Evolutionary conservation across 2,329 filamentous ascomycete species (phyloP), one percentile per base, ranked within the genome.

Genomic region (Diaporthe ampelina): DNA sequence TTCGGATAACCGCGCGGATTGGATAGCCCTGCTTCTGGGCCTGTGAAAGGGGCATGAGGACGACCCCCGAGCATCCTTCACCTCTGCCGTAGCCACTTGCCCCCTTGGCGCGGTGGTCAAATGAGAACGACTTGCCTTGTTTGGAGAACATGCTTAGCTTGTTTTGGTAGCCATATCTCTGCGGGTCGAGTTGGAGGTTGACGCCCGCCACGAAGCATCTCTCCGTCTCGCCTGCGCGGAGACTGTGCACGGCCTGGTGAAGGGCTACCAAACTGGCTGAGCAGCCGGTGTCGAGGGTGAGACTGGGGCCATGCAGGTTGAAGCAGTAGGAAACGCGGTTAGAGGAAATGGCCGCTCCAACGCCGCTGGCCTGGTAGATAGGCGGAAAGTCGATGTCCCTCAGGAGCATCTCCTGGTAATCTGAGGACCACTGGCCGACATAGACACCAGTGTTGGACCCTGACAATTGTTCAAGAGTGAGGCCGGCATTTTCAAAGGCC

Each of bases 281-380:
- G 75, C 86, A 88, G 3, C 83, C 86, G 0, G 86, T 87, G 72
- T 88, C 85, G 1, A 88, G 77, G 0, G 85, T 85, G 76, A 87
- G 78, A 74, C 83, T 84, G 0, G 86, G 82, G 0, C 86, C 86
- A 5, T 77, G 77, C 37, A 87, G 79, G 73, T 87, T 82, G 61
- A 45, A 84, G 72, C 82, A 84, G 72, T 86, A 84, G 0, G 84
- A 86, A 2, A 87, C 76, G 6, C 85, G 80, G 76, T 86, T 86
- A 0, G 83, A 81, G 6, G 82, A 72, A 70, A 85, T 83, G 5
- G 81, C 80, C 7, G 80, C 78, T 4, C 80, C 80, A 0, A 78
- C 81, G 72, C 84, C 84, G 21, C 83, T 83, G 17, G 81, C 78
- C 40, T 80, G 76, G 70, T 83, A 84, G 70, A 79, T n/a, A 8